Conservation (phyloP, 148 eudicot species). For the Rhododendron ferrugineum region DNA sequence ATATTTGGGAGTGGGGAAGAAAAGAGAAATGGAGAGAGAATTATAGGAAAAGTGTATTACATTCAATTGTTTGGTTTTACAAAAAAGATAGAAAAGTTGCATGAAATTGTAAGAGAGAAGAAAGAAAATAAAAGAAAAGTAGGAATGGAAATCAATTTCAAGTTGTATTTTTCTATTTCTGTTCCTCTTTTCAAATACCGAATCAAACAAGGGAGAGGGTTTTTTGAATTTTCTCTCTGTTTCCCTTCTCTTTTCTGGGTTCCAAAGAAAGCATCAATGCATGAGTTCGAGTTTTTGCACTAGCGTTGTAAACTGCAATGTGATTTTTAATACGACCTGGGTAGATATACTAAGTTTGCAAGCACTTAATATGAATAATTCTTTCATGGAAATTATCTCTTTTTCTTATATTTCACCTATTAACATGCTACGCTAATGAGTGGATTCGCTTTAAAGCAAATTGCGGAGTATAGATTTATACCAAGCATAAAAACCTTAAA, state of each 20-base stretch:
- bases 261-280: not conserved
- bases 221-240: not conserved
- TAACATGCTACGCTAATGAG: not conserved
- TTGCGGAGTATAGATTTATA: not conserved
- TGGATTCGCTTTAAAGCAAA: not conserved
- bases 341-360: not conserved
- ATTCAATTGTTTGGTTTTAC: not conserved
- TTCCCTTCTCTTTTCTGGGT: not conserved
- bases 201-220: no score
- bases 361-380: no score
- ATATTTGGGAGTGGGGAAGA: not conserved
- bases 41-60: not conserved
- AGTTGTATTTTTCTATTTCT: no score
- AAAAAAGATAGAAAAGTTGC: no score
- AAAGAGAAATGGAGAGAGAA: not conserved
- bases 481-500: not conserved
- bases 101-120: no score
- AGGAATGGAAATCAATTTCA: no score
- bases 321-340: not conserved
- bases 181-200: not conserved
- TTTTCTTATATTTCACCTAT: not conserved
- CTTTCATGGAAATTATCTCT: not conserved
- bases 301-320: not conserved
- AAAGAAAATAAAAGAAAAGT: no score
- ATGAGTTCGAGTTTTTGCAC: not conserved